Conservation (phyloP, 495 filamentous ascomycete species). For the Aspergillus conjunctus region DNA sequence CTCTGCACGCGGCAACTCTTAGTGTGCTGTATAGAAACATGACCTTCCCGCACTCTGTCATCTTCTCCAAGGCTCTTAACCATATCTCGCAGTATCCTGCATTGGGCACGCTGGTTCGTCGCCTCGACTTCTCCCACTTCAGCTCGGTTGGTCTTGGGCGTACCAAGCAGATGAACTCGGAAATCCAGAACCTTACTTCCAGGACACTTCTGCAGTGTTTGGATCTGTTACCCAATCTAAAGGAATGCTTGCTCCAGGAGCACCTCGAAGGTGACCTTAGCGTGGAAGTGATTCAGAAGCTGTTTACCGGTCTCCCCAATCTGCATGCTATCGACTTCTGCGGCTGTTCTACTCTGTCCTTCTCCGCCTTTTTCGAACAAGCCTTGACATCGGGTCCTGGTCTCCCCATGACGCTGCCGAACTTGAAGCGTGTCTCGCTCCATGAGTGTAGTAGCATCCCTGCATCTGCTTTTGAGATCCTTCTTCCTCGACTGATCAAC, state of each 20-base stretch:
- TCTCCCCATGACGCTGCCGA: slow-evolving; percentile 53
- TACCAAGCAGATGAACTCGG: slow-evolving; percentile 75
- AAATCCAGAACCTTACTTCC: slow-evolving; percentile 80
- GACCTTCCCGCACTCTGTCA: slow-evolving; percentile 82
- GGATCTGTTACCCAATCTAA: slow-evolving; percentile 72
- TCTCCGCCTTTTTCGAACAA: slow-evolving; percentile 63
- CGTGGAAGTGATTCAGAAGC: slow-evolving; percentile 65
- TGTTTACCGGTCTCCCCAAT: slow-evolving; percentile 68
- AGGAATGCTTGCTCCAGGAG: slow-evolving; percentile 82
- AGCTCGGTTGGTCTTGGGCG: slow-evolving; percentile 80
- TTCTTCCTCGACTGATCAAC: slow-evolving; percentile 68
- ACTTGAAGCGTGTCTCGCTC: slow-evolving; percentile 68
- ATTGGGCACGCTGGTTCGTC: slow-evolving; percentile 76
- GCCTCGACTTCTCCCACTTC: slow-evolving; percentile 87
- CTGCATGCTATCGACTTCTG: slow-evolving; percentile 77
- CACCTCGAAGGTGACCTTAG: slow-evolving; percentile 80
- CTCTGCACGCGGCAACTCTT: slow-evolving; percentile 74
- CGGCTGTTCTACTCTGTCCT: slow-evolving; percentile 70
- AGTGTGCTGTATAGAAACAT: slow-evolving; percentile 79
- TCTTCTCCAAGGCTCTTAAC: slow-evolving; percentile 81
- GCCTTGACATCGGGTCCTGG: slow-evolving; percentile 44
- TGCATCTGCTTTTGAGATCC: slow-evolving; percentile 64
- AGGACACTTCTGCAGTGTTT: slow-evolving; percentile 75
- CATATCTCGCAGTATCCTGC: slow-evolving; percentile 69
- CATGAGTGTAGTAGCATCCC: slow-evolving; percentile 81